A percentile compares a stretch with the other conserved stretches of the same genome.
These are phyloP conservation scores for Kregervanrija delftensis DNA, from an alignment of 805 yeast species.

Conservation along the genomic window DNA sequence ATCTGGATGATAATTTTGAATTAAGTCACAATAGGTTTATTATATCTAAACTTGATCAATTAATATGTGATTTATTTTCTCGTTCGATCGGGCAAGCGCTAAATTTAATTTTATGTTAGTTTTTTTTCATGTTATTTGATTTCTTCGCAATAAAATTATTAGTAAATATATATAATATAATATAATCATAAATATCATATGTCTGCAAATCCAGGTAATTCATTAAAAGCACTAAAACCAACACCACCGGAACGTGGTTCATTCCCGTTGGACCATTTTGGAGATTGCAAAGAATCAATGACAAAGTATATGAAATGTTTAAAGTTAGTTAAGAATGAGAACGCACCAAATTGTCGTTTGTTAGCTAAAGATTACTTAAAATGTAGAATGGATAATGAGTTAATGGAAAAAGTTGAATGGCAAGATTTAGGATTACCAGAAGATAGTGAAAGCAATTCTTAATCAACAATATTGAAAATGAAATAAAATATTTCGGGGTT, in stretches of 20 bases:
- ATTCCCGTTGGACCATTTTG: conserved; percentile 84
- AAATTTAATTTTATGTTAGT: no score
- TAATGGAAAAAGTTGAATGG: conserved; percentile 32
- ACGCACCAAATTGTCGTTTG: conserved; percentile 85
- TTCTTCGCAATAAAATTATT: no score
- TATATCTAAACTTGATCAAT: no score
- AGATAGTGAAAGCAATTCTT: conserved; percentile 9
- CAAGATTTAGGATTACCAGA: conserved; percentile 31
- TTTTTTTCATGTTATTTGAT: no score
- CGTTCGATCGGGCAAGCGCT: no score
- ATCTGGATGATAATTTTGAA: no score
- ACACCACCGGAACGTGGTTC: conserved; percentile 97
- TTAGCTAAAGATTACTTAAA: conserved; percentile 75
- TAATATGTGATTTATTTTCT: no score
- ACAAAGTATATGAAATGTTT: conserved; percentile 69
- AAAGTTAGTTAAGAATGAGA: conserved; percentile 68
- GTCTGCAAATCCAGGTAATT: conserved; percentile 41
- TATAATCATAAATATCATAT: conserved; percentile 7
- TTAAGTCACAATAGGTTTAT: no score
- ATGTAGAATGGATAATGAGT: conserved; percentile 78
- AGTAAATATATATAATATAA: neutral
- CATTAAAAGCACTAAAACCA: conserved; percentile 52
- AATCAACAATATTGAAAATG: no score
- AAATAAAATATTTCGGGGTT: no score
- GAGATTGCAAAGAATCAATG: conserved; percentile 79